phyloP scores from a whole-genome alignment of 2,329 filamentous ascomycete genomes.

The Emmonsiellopsis sp. region DNA sequence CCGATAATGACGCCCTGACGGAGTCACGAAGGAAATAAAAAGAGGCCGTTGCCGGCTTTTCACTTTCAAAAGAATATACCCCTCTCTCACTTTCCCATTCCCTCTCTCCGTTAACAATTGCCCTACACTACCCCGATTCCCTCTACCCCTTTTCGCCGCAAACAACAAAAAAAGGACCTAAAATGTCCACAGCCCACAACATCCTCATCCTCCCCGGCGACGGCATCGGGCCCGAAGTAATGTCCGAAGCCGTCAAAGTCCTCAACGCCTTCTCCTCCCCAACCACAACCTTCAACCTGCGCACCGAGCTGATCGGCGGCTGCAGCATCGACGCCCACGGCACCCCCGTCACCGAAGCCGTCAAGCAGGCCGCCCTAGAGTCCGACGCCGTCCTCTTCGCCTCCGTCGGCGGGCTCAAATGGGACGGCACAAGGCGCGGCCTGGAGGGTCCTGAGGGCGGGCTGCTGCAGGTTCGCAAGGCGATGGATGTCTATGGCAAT shows the following conservation, averaged over 20 bases:
- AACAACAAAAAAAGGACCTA: background rate
- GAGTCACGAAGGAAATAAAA: no score
- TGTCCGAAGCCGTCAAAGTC: conserved; percentile 44
- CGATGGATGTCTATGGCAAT: conserved; percentile 83
- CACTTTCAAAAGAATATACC: background rate
- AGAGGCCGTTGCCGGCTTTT: background rate
- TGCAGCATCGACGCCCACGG: conserved; percentile 75
- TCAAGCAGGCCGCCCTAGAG: conserved; percentile 65
- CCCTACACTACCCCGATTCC: background rate
- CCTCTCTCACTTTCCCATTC: background rate
- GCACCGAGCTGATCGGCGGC: conserved; percentile 76
- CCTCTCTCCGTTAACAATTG: background rate
- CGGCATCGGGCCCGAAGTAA: conserved; percentile 70
- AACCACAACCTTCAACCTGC: conserved; percentile 66
- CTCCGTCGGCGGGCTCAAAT: conserved; percentile 85
- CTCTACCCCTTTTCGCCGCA: background rate
- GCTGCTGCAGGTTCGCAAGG: conserved; percentile 73
- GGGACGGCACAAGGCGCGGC: conserved; percentile 58
- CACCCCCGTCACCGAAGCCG: conserved; percentile 64
- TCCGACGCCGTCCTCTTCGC: conserved; percentile 82
- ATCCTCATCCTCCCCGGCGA: conserved; percentile 70
- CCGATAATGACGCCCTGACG: no score
- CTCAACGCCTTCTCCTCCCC: conserved; percentile 62
- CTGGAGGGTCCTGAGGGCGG: conserved; percentile 79
- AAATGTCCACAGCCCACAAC: conserved; percentile 42